Evolutionary conservation across 1,284 basidiomycete species (phyloP).

Genomic region (Ceratobasidium theobromae): DNA sequence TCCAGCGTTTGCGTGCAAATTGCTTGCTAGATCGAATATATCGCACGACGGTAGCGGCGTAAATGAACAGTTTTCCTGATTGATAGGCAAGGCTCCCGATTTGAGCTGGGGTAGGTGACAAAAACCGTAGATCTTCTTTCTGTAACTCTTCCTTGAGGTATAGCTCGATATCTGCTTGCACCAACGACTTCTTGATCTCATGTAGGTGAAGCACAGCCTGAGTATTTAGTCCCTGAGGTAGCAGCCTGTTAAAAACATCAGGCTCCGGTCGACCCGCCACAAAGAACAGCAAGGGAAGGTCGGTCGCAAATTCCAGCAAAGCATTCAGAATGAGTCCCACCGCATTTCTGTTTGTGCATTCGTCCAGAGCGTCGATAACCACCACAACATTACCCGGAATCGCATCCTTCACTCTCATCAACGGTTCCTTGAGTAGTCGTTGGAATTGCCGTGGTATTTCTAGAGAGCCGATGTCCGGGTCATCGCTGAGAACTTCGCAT

Average conservation of each 20-base stretch:
- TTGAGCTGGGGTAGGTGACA: neutral
- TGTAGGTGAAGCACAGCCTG: neutral
- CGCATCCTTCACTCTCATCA: neutral
- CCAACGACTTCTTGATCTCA: neutral
- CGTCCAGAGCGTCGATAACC: neutral
- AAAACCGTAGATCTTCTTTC: too few species aligned
- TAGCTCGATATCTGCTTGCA: neutral
- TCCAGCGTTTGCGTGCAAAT: too few species aligned
- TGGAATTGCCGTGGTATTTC: neutral
- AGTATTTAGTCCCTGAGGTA: neutral
- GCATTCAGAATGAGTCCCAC: neutral
- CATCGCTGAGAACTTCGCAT: neutral
- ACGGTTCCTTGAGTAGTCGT: neutral
- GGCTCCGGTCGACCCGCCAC: neutral
- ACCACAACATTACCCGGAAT: neutral
- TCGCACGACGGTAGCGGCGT: too few species aligned
- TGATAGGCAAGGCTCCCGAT: neutral
- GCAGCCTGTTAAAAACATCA: neutral
- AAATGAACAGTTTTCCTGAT: neutral
- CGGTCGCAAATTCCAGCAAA: neutral
- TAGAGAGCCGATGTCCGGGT: neutral
- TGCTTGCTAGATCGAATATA: too few species aligned
- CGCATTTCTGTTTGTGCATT: neutral
- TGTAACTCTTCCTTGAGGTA: neutral
- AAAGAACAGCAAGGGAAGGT: neutral